phyloP scores from a whole-genome alignment of 208 protist genomes.

The Trypanosomatidae sp. region DNA sequence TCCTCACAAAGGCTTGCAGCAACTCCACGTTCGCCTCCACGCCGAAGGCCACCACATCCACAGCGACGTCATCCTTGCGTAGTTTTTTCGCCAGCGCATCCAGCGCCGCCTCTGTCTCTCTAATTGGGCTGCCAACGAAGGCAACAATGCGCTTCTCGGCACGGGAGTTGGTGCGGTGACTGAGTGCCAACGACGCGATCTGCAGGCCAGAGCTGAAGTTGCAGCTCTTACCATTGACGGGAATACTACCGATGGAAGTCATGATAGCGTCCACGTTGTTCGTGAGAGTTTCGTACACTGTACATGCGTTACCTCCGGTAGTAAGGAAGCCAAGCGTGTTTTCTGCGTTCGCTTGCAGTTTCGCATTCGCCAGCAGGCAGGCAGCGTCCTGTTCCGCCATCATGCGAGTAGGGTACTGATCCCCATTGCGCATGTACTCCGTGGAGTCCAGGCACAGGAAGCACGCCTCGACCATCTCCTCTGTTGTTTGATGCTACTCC shows the following conservation, averaged over 20 bases:
- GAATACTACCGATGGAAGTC: slow-evolving; percentile 83
- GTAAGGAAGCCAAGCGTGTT: slow-evolving; percentile 97
- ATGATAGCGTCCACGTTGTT: slow-evolving; percentile 95
- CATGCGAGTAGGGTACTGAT: slow-evolving; percentile 96
- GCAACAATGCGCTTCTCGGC: slow-evolving; percentile 97
- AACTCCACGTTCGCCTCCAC: slow-evolving; percentile 90
- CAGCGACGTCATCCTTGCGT: slow-evolving; percentile 97
- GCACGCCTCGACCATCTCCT: slow-evolving; percentile 81
- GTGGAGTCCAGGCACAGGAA: slow-evolving; percentile 96
- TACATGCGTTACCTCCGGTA: slow-evolving; percentile 88
- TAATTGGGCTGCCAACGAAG: slow-evolving; percentile 97
- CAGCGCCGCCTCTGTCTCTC: slow-evolving; percentile 87
- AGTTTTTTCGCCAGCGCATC: slow-evolving; percentile 94
- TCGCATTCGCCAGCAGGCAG: slow-evolving; percentile 93
- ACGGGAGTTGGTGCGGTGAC: slow-evolving; percentile 95
- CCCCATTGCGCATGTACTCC: slow-evolving; percentile 99
- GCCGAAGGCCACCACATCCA: slow-evolving; percentile 98
- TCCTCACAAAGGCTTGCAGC: slow-evolving; percentile 90
- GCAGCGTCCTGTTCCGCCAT: slow-evolving; percentile 96
- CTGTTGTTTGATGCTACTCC: background rate
- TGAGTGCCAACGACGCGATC: slow-evolving; percentile 96
- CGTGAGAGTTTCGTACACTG: slow-evolving; percentile 95
- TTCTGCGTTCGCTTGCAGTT: slow-evolving; percentile 96
- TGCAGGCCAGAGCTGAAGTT: slow-evolving; percentile 92
- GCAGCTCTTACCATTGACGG: slow-evolving; percentile 81